Evolutionary conservation across 331 rosid species (phyloP).

Genomic region (Erythrophleum ivorense): DNA sequence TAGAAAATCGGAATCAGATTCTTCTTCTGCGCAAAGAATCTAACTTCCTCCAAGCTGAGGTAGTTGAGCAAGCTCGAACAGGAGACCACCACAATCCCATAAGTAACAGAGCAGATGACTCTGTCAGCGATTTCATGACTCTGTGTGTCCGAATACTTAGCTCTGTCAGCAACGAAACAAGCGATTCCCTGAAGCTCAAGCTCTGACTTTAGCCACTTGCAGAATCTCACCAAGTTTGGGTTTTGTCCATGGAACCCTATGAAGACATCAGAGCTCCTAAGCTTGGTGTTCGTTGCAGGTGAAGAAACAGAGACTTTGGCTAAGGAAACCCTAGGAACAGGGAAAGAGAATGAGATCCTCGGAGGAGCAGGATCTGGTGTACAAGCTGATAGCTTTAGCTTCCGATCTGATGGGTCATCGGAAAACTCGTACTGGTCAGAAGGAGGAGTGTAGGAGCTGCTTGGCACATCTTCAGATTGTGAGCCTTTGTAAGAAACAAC

Average conservation of each 20-base stretch:
- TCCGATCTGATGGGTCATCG: slow-evolving; percentile 58
- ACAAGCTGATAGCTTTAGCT: slow-evolving; percentile 56
- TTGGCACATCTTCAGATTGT: slow-evolving; percentile 68
- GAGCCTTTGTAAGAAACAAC: slow-evolving; percentile 33
- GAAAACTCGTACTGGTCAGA: slow-evolving; percentile 78
- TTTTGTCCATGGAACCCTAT: slow-evolving; percentile 81
- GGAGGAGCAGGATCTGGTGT: slow-evolving; percentile 58
- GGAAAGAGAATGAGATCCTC: slow-evolving; percentile 79
- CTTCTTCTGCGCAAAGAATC: slow-evolving; percentile 86
- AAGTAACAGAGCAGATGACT: slow-evolving; percentile 74
- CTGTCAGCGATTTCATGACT: slow-evolving; percentile 85
- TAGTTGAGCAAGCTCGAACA: slow-evolving; percentile 61
- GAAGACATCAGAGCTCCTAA: slow-evolving; percentile 77
- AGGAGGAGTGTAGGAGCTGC: slow-evolving; percentile 88
- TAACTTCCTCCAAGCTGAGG: slow-evolving; percentile 69
- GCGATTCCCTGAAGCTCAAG: slow-evolving; percentile 90
- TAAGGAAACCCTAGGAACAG: slow-evolving; percentile 72
- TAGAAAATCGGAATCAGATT: slow-evolving; percentile 77
- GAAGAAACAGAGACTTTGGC: slow-evolving; percentile 63
- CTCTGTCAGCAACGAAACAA: slow-evolving; percentile 80
- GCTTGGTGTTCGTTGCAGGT: slow-evolving; percentile 63
- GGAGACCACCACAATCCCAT: slow-evolving; percentile 73
- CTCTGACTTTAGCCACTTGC: slow-evolving; percentile 83
- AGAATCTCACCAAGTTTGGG: slow-evolving; percentile 63
- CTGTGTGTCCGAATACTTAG: slow-evolving; percentile 69